Base-by-base conservation (phyloP, 257 asterid genomes). In the Nicotiana obtusifolia region DNA sequence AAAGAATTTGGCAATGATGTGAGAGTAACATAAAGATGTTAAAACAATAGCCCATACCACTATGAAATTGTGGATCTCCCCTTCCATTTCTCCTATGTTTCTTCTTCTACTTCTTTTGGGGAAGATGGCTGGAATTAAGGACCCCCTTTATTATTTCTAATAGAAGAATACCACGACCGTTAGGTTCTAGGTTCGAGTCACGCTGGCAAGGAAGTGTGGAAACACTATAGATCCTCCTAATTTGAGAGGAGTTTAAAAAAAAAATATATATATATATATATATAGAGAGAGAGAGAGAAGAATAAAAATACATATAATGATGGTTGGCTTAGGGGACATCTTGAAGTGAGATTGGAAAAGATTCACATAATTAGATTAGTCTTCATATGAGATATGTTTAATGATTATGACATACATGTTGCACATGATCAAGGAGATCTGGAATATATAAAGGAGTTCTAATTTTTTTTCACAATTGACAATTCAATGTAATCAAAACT, bases 31-130 rank as follows among this genome's bases (percentile, higher is more conserved):
- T 15, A 90, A 81, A 15, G 85, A 88, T 67, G 73, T 82, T 11
- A 90, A 30, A 10, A 88, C 81, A 2, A 88, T 86, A 0, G 75
- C 65, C 92, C 94, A 92, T 49, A 92, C 91, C 1, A 87, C 77
- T 1, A 86, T 80, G 49, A 84, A 82, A 80, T 88, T 90, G 76
- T 81, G 84, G 28, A 90, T 84, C 84, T 92, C 94, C 0, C 92
- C 95, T 77, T 89, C 91, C 94, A 89, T 86, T 41, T 68, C 13
- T 31, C 33, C 7, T 33, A 3, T 5, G 3, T 26, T 37, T 24
- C 52, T 17, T 77, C 28, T 77, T 77, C 66, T 16, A 0, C 4
- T 30, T 2, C 4, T 24, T 10, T 53, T 53, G 76, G 6, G 20
- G 44, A 68, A 35, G 10, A 35, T 67, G 54, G 77, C 54, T 35